phyloP scores from a whole-genome alignment of 148 eudicot genomes.

The Limonium bicolor region DNA sequence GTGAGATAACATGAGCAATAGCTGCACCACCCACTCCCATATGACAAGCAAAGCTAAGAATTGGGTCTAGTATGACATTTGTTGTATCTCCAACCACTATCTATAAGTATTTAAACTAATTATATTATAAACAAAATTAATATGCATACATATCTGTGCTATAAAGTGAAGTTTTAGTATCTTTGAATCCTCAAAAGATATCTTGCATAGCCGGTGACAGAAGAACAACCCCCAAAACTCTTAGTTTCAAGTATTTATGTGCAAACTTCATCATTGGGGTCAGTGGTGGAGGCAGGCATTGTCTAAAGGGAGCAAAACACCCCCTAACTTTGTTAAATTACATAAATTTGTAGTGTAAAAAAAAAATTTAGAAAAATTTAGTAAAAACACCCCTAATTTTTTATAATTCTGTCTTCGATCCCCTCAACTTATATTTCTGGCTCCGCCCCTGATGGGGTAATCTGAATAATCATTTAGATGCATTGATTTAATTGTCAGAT shows the following conservation, averaged over 20 bases:
- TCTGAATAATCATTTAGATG: not conserved
- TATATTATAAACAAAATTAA: not conserved
- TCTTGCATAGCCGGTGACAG: constrained; percentile 24
- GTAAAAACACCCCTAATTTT: no score
- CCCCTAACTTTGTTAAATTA: no score
- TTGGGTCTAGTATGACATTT: constrained; percentile 34
- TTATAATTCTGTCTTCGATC: no score
- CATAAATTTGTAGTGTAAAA: no score
- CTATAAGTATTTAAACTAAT: not conserved
- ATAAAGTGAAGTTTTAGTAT: constrained; percentile 11
- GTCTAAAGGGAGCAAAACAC: no score
- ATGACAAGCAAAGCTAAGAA: constrained; percentile 40
- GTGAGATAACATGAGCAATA: constrained; percentile 73
- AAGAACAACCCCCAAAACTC: constrained; percentile 20
- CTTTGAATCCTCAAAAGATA: constrained; percentile 21
- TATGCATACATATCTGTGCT: constrained; percentile 6
- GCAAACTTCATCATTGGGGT: constrained; percentile 20
- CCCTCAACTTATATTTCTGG: no score
- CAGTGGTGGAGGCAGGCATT: no score
- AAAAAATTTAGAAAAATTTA: no score
- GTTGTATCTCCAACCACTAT: constrained; percentile 23
- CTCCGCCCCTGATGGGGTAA: no score
- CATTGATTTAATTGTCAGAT: not conserved
- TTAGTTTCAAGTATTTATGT: constrained; percentile 13
- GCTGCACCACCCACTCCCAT: constrained; percentile 77